Evolutionary conservation across 768 basidiomycete genomes (phyloP), one percentile per base, ranked within the genome.

Genomic region (Lentinula boryana): DNA sequence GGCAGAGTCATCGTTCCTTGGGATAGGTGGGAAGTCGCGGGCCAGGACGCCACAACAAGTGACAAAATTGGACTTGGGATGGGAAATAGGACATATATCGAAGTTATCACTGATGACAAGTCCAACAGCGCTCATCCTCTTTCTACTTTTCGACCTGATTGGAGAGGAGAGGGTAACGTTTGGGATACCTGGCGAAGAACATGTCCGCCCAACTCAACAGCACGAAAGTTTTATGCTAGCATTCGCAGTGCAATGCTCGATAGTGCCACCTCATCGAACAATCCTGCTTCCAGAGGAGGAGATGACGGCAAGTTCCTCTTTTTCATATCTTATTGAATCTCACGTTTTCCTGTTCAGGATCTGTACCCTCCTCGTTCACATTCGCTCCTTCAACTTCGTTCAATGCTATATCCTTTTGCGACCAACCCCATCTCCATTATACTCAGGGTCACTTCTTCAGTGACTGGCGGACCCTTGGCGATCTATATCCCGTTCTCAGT

Each of bases 121-220:
- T 38, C 36, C 1, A 56, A 56, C 21, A 15, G 3, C 15, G 36
- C 32, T 12, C 55, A 56, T 21, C 55, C 55, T 1, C 57, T 50
- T n/a, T 36, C 66, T 12, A 73, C 75, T 16, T 94, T 95, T 68
- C 76, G 80, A 41, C 83, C 93, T 8, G 94, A 95, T 72, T 99
- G 97, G 97, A 76, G 76, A 33, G 85, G 86, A 10, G 77, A 86
- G 49, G 93, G 95, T 3, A 88, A 76, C 53, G 90, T 97, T 51
- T 98, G 97, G 97, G 94, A 98, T 61, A 86, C 93, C 0, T 97
- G 87, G 79, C 85, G 96, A 13, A 84, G 93, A n/a, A 93, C 95
- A 0, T 99, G 97, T 70, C 76, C 84, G 18, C 93, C 94, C 1
- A 70, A 80, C 7, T 84, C 89, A 6, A 79, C 87, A 35, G 93